Evolutionary conservation across 2,329 filamentous ascomycete genomes (phyloP).

Genomic region (Epichloe sibirici): DNA sequence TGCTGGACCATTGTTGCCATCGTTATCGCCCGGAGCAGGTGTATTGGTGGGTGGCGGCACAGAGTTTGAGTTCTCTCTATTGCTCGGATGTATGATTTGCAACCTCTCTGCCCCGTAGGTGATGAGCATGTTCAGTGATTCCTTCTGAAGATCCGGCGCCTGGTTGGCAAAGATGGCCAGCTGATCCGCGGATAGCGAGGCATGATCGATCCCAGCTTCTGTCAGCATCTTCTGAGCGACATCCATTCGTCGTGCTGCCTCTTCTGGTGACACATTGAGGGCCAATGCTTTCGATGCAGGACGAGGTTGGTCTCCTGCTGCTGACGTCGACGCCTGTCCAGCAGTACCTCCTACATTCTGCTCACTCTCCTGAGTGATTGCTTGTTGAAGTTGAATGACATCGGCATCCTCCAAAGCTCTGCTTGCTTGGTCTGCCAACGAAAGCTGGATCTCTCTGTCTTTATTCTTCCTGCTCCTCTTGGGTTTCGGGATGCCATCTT

Average conservation of each 20-base stretch:
- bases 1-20: slow-evolving; percentile 11
- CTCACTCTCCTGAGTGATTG: not conserved
- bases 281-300: slow-evolving; percentile 11
- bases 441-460: slow-evolving; percentile 8
- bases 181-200: slow-evolving; percentile 40
- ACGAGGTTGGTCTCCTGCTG: slow-evolving; percentile 2
- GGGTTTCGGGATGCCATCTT: slow-evolving; percentile 11
- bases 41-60: slow-evolving; percentile 14
- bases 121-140: slow-evolving; percentile 43
- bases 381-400: slow-evolving; percentile 2
- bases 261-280: slow-evolving; percentile 28
- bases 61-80: slow-evolving; percentile 18
- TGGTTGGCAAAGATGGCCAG: slow-evolving; percentile 50
- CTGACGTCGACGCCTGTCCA: not conserved
- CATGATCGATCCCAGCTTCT: slow-evolving; percentile 36
- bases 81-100: slow-evolving; percentile 42
- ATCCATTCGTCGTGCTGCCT: slow-evolving; percentile 37
- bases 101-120: slow-evolving; percentile 45
- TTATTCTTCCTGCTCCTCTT: slow-evolving; percentile 15
- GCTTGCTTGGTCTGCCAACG: slow-evolving; percentile 5
- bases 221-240: slow-evolving; percentile 35
- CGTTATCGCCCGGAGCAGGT: slow-evolving; percentile 10
- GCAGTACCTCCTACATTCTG: not conserved
- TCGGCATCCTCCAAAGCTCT: slow-evolving; percentile 3
- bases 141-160: slow-evolving; percentile 39